Conservation (phyloP, 2,329 filamentous ascomycete species). For the Eutypa lata region DNA sequence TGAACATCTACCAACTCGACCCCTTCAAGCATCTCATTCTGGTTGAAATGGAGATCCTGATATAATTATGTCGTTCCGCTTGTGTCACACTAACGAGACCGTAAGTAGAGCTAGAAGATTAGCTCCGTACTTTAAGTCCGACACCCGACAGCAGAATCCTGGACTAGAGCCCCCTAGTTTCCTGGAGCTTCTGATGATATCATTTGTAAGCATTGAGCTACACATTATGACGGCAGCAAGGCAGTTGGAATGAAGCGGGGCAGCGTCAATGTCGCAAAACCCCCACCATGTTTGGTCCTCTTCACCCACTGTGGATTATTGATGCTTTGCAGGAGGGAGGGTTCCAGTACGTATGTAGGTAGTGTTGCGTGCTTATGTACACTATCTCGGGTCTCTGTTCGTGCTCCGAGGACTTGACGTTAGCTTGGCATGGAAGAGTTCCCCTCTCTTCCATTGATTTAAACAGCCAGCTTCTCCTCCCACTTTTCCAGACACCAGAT, state of each 20-base stretch:
- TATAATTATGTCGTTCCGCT: no score
- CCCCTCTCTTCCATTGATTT: background rate
- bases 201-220: slow-evolving; percentile 23
- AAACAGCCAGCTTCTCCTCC: background rate
- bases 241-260: slow-evolving; percentile 17
- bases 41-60: no score
- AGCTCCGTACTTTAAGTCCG: slow-evolving; percentile 6
- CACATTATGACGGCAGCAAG: slow-evolving; percentile 23
- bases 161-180: no score
- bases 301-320: background rate
- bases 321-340: background rate
- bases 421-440: background rate
- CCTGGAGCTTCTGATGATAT: slow-evolving; percentile 18
- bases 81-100: no score
- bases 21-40: no score
- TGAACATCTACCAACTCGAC: no score
- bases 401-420: background rate
- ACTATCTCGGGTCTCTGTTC: background rate
- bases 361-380: background rate
- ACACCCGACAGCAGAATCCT: slow-evolving; percentile 6
- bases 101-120: background rate
- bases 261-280: slow-evolving; percentile 7
- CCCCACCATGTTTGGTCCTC: slow-evolving; percentile 7
- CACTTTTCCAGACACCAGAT: background rate
- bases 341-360: background rate